These are phyloP conservation scores for Biscogniauxia marginata DNA, from an alignment of 2,329 filamentous ascomycete genomes.

Conservation along the genomic window DNA sequence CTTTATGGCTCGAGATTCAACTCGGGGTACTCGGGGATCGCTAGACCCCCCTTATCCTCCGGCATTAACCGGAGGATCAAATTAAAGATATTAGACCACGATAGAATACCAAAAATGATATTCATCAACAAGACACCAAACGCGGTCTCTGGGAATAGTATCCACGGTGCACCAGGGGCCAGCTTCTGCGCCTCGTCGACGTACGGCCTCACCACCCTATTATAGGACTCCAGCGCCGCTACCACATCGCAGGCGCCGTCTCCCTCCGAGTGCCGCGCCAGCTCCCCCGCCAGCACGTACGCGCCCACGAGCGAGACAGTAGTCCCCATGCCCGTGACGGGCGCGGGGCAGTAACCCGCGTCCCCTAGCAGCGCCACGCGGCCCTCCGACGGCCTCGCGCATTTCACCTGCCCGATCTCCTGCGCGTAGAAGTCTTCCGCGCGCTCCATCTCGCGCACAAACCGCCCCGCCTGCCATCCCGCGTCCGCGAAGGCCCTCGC, in stretches of 20 bases:
- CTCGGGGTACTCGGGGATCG: conserved; percentile 29
- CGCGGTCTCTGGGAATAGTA: conserved; percentile 19
- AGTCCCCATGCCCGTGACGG: conserved; percentile 52
- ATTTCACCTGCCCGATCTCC: conserved; percentile 44
- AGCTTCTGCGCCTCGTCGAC: conserved; percentile 41
- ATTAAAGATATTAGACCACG: conserved; percentile 23
- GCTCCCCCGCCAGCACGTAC: conserved; percentile 57
- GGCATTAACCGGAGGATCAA: conserved; percentile 17
- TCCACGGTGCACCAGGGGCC: conserved; percentile 12
- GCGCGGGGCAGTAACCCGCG: conserved; percentile 49
- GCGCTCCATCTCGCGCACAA: conserved; percentile 17
- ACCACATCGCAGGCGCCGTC: conserved; percentile 20
- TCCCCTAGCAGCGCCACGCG: conserved; percentile 54
- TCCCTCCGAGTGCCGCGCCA: conserved; percentile 30
- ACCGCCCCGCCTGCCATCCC: conserved; percentile 18
- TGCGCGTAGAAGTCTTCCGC: conserved; percentile 47
- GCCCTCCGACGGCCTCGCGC: conserved; percentile 41
- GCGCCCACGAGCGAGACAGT: conserved; percentile 47
- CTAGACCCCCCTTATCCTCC: conserved; percentile 20
- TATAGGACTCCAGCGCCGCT: conserved; percentile 42
- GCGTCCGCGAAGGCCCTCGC: conserved; percentile 34
- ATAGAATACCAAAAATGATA: conserved; percentile 22
- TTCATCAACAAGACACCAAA: conserved; percentile 22
- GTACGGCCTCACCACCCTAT: conserved; percentile 43
- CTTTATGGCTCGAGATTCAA: conserved; percentile 13